Evolutionary conservation across 2,329 filamentous ascomycete species (phyloP), one percentile per base, ranked within the genome.

Genomic region (Rachicladosporium sp.): DNA sequence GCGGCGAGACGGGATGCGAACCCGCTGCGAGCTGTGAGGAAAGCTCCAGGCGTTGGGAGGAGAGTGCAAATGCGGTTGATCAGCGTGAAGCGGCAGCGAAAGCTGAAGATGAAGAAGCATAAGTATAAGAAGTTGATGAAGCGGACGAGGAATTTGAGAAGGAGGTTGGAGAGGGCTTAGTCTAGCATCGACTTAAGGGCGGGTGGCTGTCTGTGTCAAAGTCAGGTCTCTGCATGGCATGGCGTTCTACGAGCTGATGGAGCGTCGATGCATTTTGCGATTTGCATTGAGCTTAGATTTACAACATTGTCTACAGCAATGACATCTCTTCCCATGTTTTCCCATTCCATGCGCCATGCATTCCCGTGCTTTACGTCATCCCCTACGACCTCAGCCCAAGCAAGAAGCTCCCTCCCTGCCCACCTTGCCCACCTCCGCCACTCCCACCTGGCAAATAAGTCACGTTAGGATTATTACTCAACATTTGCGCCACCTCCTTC

Each of bases 41-140:
- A 9, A 46, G 48, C 33, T 43, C 13, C 13, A 31, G 27, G 15
- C 40, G 33, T 31, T 38, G 34, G 34, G 44, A 27, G 23, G 23
- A 3, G 23, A 27, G 41, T 54, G 11, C 46, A 61, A 44, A 88
- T 94, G 80, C 67, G 80, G 45, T 76, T 86, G 47, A 86, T 98
- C 59, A 93, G 85, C 58, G 89, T 95, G 52, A 87, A 81, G 71
- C 75, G 91, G 62, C 86, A 93, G 65, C 73, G 87, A 58, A 93
- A 91, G 69, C 68, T 95, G 57, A 94, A 87, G 77, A 98, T 98
- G 88, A 98, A 98, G 83, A 98, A 96, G 77, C 89, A 96, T 76
- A 98, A 98, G 79, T 94, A 94, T 67, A 96, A 95, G 87, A 98
- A 98, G 77, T 71, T 96, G 51, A 87, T 94, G 83, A 84, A 82